A percentile compares a stretch with the other conserved stretches of the same genome.
These are phyloP conservation scores for Pseudocercospora vitis DNA, from an alignment of 2,329 filamentous ascomycete species.

Conservation along the genomic window DNA sequence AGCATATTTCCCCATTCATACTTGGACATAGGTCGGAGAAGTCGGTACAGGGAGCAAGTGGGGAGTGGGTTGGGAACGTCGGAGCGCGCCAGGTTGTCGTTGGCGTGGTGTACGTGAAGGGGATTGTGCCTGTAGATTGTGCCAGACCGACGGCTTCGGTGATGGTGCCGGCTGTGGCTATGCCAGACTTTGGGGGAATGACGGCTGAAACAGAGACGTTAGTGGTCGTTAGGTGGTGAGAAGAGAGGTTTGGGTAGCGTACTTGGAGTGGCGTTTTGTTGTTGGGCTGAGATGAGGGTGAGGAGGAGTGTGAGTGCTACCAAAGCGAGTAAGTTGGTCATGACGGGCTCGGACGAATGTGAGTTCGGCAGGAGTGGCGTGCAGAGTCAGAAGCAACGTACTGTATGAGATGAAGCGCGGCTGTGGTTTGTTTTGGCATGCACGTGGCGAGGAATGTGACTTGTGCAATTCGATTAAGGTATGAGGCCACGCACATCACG, in stretches of 20 bases:
- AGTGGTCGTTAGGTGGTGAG: not conserved
- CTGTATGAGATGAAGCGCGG: not conserved
- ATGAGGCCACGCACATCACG: too few relatives aligned
- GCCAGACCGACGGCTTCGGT: not conserved
- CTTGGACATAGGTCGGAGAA: constrained; percentile 7
- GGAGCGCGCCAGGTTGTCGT: constrained; percentile 8
- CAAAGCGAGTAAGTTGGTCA: too few relatives aligned
- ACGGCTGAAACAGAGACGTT: not conserved
- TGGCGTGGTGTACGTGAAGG: constrained; percentile 8
- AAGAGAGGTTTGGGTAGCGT: not conserved
- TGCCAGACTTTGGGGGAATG: not conserved
- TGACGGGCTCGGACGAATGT: not conserved
- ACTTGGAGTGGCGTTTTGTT: not conserved
- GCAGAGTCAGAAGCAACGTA: not conserved
- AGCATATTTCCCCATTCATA: not conserved
- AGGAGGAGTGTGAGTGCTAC: not conserved
- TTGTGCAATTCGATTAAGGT: too few relatives aligned
- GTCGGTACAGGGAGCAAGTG: not conserved
- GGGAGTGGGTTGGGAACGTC: constrained; percentile 1
- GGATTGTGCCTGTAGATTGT: not conserved
- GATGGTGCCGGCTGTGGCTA: not conserved
- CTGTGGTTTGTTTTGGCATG: not conserved
- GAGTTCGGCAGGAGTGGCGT: not conserved
- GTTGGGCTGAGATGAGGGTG: not conserved
- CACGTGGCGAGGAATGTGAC: not conserved